Evolutionary conservation across 768 basidiomycete genomes (phyloP).

Genomic region (Mycena vitilis): DNA sequence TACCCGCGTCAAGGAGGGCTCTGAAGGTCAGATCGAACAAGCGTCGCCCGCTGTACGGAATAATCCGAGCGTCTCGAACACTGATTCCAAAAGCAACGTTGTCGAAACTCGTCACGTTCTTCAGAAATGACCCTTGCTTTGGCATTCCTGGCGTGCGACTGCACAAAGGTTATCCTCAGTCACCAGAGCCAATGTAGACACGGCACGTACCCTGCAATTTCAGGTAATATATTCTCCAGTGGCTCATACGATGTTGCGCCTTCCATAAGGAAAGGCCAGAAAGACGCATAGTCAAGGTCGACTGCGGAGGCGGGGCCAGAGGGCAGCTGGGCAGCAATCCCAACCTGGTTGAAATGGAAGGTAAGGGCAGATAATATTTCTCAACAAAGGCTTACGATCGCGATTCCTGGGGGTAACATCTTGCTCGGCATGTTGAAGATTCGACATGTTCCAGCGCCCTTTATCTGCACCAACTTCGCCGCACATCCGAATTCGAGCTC

Average conservation of each 20-base stretch:
- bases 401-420: no score
- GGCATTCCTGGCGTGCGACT: background rate
- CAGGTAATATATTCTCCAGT: conserved; percentile 1
- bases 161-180: background rate
- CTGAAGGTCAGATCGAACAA: conserved; percentile 17
- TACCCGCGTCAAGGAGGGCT: conserved; percentile 17
- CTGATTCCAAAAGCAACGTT: conserved; percentile 19
- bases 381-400: no score
- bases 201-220: background rate
- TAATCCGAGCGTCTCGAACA: conserved; percentile 9
- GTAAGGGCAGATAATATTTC: no score
- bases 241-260: conserved; percentile 11
- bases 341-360: conserved; percentile 8
- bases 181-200: no score
- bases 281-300: conserved; percentile 15
- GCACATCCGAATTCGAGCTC: no score
- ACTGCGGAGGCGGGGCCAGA: background rate
- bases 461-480: no score
- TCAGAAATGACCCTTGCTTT: conserved; percentile 4
- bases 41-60: conserved; percentile 12
- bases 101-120: conserved; percentile 16
- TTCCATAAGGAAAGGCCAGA: conserved; percentile 14
- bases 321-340: conserved; percentile 22
- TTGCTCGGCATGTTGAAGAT: no score
- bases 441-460: no score